Evolutionary conservation across 176 grass and related monocot species (phyloP).

Genomic region (Oryza brachyantha): DNA sequence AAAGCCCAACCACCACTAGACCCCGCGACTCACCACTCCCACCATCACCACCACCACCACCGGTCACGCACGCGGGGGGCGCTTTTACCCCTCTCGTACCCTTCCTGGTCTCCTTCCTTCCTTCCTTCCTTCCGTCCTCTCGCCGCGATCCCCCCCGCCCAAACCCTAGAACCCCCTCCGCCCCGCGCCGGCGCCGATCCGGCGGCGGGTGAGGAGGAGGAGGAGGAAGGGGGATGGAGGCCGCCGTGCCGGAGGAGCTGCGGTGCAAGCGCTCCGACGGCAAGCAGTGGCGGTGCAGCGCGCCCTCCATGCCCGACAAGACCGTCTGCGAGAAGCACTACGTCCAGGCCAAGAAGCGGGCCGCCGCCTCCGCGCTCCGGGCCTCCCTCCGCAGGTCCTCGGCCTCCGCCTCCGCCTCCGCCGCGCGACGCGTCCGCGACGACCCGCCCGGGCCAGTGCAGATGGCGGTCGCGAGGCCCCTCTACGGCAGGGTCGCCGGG

Average conservation of each 20-base stretch:
- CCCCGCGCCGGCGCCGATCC: conserved; percentile 9
- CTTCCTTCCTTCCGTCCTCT: background rate
- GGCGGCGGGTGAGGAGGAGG: background rate
- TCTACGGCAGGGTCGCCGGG: conserved; percentile 34
- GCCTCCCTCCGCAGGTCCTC: conserved; percentile 68
- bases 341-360: conserved; percentile 94
- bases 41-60: background rate
- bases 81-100: background rate
- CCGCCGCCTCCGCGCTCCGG: conserved; percentile 81
- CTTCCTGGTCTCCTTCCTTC: background rate
- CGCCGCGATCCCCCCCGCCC: background rate
- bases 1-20: conserved; percentile 36
- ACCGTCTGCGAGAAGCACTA: conserved; percentile 99
- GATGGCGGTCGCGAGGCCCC: conserved; percentile 45
- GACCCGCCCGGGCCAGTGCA: background rate
- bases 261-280: conserved; percentile 98
- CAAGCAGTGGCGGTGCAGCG: conserved; percentile 99
- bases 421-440: background rate
- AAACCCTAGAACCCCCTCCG: conserved; percentile 50
- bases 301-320: conserved; percentile 88
- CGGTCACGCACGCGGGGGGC: conserved; percentile 2
- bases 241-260: conserved; percentile 70
- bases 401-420: background rate
- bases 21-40: conserved; percentile 26
- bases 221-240: conserved; percentile 42